These are phyloP conservation scores for Nakazawaea molendinolei DNA, from an alignment of 805 yeast species.

Conservation along the genomic window DNA sequence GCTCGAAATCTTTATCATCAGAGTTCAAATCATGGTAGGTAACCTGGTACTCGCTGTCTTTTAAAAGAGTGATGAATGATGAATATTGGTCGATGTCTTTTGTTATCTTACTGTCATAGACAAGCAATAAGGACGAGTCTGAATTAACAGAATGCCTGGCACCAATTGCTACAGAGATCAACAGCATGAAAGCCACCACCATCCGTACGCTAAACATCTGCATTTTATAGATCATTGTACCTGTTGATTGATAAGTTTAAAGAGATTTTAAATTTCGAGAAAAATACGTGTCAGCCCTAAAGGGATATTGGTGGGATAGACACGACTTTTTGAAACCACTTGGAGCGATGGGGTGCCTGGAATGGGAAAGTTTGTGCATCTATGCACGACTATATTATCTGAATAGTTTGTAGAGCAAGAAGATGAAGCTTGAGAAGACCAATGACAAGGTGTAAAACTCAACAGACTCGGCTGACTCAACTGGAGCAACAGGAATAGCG, in stretches of 20 bases:
- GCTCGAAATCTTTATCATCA: slow-evolving; percentile 9
- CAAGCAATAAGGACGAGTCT: slow-evolving; percentile 3
- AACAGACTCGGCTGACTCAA: background rate
- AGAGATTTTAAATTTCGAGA: too few species aligned
- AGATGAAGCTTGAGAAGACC: background rate
- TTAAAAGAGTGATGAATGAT: slow-evolving; percentile 15
- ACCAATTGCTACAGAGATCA: too few species aligned
- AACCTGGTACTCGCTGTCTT: slow-evolving; percentile 14
- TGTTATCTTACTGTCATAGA: slow-evolving; percentile 8
- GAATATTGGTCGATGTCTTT: slow-evolving; percentile 15
- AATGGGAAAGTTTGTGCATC: background rate
- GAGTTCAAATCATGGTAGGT: slow-evolving; percentile 19
- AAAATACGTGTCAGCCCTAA: too few species aligned
- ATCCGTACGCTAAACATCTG: too few species aligned
- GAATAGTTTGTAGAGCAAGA: background rate
- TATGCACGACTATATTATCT: slow-evolving; percentile 4
- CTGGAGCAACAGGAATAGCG: slow-evolving; percentile 3
- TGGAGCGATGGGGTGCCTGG: too few species aligned
- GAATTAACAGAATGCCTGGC: slow-evolving; percentile 5
- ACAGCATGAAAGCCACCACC: too few species aligned
- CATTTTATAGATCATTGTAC: too few species aligned
- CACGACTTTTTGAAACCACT: too few species aligned
- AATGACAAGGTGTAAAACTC: background rate
- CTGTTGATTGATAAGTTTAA: too few species aligned
- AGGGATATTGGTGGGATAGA: too few species aligned